A percentile compares a stretch with the other conserved stretches of the same genome.
Evolutionary conservation across 495 filamentous ascomycete genomes (phyloP).

Genomic region (Xylona heveae): DNA sequence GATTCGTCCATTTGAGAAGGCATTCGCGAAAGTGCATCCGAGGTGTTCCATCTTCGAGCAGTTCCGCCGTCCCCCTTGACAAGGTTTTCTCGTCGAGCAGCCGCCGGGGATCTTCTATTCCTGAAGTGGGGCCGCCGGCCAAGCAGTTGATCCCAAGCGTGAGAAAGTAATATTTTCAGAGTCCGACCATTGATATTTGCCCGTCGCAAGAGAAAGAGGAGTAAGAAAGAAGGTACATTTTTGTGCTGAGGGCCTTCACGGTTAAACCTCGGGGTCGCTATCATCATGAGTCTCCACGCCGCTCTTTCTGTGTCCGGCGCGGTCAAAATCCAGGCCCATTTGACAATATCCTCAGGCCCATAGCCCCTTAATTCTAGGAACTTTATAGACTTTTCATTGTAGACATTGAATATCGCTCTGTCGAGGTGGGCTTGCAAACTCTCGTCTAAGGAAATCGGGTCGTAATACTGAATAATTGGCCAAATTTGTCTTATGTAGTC

Average conservation of each 20-base stretch:
- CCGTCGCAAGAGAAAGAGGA: slow-evolving; percentile 27
- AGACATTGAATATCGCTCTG: slow-evolving; percentile 16
- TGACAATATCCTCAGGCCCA: slow-evolving; percentile 25
- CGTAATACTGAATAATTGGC: too few species aligned
- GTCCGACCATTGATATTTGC: slow-evolving; percentile 17
- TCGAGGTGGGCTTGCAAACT: too few species aligned
- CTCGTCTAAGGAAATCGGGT: too few species aligned
- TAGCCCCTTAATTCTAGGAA: slow-evolving; percentile 22
- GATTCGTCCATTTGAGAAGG: slow-evolving; percentile 9
- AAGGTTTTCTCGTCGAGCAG: not conserved
- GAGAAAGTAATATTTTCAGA: slow-evolving; percentile 12
- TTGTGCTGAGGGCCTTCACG: not conserved
- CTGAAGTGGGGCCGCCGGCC: slow-evolving; percentile 1
- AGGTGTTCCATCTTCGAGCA: too few species aligned
- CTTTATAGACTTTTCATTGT: slow-evolving; percentile 11
- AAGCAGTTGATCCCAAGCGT: slow-evolving; percentile 5
- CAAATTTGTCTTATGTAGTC: too few species aligned
- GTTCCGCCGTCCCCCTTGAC: not conserved
- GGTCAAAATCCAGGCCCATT: slow-evolving; percentile 36
- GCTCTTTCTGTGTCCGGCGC: slow-evolving; percentile 20
- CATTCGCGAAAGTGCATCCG: too few species aligned
- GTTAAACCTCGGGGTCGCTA: not conserved
- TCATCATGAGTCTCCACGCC: slow-evolving; percentile 17
- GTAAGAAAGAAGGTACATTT: slow-evolving; percentile 25
- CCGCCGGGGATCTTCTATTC: not conserved